Conservation (phyloP, 106 monocot species). For the Iris macrosiphon region DNA sequence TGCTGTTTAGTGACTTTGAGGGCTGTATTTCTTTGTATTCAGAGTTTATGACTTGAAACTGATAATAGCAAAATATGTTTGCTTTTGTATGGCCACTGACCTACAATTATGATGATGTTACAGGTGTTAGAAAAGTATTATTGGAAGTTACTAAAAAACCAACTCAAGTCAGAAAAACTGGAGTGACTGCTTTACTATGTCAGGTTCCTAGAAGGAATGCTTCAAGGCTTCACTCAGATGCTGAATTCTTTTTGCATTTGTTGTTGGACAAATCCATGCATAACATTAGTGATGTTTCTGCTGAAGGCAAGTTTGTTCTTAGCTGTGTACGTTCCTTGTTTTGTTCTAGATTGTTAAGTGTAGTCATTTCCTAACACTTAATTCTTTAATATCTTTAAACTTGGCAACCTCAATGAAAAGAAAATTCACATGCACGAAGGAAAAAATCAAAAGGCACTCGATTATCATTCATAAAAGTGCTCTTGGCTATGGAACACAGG, state of each 20-base stretch:
- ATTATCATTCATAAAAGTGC: too few relatives aligned
- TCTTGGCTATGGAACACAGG: too few relatives aligned
- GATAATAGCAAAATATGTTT: too few relatives aligned
- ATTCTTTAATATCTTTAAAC: too few relatives aligned
- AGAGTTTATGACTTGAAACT: too few relatives aligned
- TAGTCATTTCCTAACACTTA: not conserved
- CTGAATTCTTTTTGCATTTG: conserved; percentile 43
- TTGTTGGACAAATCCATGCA: conserved; percentile 56
- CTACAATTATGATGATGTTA: not conserved
- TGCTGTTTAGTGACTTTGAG: too few relatives aligned
- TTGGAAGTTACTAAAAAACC: conserved; percentile 43
- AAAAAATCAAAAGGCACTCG: too few relatives aligned
- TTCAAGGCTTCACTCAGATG: conserved; percentile 77
- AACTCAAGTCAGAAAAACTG: conserved; percentile 28
- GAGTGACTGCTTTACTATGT: conserved; percentile 56
- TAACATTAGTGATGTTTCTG: conserved; percentile 23
- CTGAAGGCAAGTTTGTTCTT: conserved; percentile 29
- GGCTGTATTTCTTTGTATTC: too few relatives aligned
- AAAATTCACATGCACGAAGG: too few relatives aligned
- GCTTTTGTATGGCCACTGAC: not conserved
- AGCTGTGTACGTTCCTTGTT: not conserved
- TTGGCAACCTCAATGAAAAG: too few relatives aligned
- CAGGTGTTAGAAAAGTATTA: conserved; percentile 59
- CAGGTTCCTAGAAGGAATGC: conserved; percentile 70
- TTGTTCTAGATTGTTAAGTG: not conserved